Percentiles rank a stretch among this genome's conserved stretches.
These are phyloP conservation scores for Piper longum DNA, from an alignment of 164 flowering plant genomes.

Conservation along the genomic window DNA sequence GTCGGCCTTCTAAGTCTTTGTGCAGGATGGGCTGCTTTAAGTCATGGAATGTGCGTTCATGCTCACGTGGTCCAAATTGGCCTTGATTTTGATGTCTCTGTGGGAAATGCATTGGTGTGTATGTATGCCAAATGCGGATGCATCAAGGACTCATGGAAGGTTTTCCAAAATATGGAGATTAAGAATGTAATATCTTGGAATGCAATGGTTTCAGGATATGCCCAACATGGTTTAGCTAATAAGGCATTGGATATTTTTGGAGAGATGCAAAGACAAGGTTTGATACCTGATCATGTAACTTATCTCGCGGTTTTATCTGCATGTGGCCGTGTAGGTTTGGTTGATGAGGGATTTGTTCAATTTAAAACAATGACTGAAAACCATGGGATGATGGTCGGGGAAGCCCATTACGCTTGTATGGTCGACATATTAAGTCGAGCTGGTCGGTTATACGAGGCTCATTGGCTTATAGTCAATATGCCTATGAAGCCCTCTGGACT, in stretches of 20 bases:
- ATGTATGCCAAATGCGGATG: constrained; percentile 4
- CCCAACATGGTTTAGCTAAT: constrained; percentile 8
- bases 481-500: constrained; percentile 5
- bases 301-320: constrained; percentile 8
- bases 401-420: constrained; percentile 7
- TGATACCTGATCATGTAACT: constrained; percentile 8
- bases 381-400: constrained; percentile 4
- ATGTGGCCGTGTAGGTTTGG: constrained; percentile 7
- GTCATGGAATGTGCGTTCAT: constrained; percentile 7
- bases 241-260: constrained; percentile 4
- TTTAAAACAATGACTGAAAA: constrained; percentile 5
- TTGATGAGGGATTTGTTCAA: constrained; percentile 2
- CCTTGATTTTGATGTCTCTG: constrained; percentile 5
- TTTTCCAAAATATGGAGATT: constrained; percentile 3
- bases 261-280: constrained; percentile 5
- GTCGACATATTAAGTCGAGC: constrained; percentile 6
- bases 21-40: constrained; percentile 3
- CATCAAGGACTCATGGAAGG: constrained; percentile 4
- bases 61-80: constrained; percentile 2
- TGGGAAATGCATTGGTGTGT: constrained; percentile 2
- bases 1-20: constrained; percentile 1
- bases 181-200: constrained; percentile 7
- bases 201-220: constrained; percentile 8
- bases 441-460: constrained; percentile 8
- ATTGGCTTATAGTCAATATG: constrained; percentile 4